Evolutionary conservation across 768 basidiomycete genomes (phyloP), one percentile per base, ranked within the genome.

Genomic region (Agrocybe pediades): DNA sequence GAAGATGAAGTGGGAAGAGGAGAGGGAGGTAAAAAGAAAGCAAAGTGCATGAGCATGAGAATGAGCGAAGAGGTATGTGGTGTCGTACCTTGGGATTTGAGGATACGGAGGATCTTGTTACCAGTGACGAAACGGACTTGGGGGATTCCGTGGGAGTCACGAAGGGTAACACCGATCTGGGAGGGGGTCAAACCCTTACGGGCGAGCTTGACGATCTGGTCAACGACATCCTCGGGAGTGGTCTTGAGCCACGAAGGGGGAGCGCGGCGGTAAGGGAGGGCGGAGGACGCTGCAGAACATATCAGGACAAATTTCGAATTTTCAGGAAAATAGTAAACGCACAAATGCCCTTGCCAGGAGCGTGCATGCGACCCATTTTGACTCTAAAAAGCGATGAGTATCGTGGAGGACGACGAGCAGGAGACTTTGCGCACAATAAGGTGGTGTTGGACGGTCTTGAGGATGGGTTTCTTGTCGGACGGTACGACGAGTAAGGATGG

Each of bases 341-440:
- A 93, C 90, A 92, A 83, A 98, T 97, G 85, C 95, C 96, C 93
- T 98, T 98, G 78, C 94, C 94, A 77, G 95, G 94, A 86, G 95
- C 95, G 86, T 98, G 96, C 93, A 97, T 95, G 71, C 95, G 93
- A 91, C 89, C 91, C 91, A 93, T 93, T 78, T 65, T 77, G 71
- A 67, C 58, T 77, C 72, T 81, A 24, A 6, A 46, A 15, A 11
- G 49, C 9, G 3, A 48, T 63, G 42, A 63, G 65, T 43, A 65
- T 26, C 41, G 51, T 19, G 13, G 59, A 24, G 42, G n/a, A 43
- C 42, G 59, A 41, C 16, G 20, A 36, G 25, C 25, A 17, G 47
- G n/a, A 23, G 26, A 44, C 46, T 41, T 33, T 24, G 55, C 67
- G 55, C 55, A 64, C 73, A 42, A 65, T 53, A 67, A 58, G 49